Conservation (phyloP, 257 asterid genomes). For the Primulina eburnea region DNA sequence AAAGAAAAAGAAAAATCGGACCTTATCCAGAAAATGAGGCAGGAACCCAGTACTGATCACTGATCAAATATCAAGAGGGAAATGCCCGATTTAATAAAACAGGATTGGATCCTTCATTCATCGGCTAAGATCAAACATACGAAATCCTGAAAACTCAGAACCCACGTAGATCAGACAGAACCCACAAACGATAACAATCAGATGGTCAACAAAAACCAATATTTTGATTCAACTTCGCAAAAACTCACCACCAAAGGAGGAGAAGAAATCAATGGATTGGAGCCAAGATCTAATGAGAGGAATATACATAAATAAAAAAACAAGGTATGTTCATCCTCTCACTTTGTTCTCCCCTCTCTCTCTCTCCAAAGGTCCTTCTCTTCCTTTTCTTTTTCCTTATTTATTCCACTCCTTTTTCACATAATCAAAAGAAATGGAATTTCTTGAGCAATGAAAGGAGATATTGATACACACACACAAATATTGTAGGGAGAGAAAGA, state of each 20-base stretch:
- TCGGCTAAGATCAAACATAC: conserved; percentile 44
- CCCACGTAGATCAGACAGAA: conserved; percentile 51
- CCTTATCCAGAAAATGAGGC: conserved; percentile 75
- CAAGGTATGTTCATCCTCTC: conserved; percentile 65
- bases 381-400: conserved; percentile 38
- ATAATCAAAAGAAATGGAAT: conserved; percentile 38
- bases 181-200: conserved; percentile 25
- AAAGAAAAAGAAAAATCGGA: conserved; percentile 17
- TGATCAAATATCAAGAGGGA: conserved; percentile 54
- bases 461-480: too few species aligned
- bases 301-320: conserved; percentile 47
- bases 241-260: conserved; percentile 40
- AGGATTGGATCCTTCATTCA: conserved; percentile 72
- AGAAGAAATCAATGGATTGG: conserved; percentile 25
- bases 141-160: conserved; percentile 37
- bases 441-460: neutral
- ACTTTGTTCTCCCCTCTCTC: conserved; percentile 29
- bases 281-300: conserved; percentile 73
- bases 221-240: conserved; percentile 6
- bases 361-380: conserved; percentile 34
- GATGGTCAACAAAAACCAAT: neutral
- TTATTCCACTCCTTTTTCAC: conserved; percentile 41
- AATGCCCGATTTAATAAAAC: conserved; percentile 47
- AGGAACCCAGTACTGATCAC: conserved; percentile 48
- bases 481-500: neutral